Evolutionary conservation across 176 grass and related monocot species (phyloP).

Genomic region (Coix lacrymajobi): DNA sequence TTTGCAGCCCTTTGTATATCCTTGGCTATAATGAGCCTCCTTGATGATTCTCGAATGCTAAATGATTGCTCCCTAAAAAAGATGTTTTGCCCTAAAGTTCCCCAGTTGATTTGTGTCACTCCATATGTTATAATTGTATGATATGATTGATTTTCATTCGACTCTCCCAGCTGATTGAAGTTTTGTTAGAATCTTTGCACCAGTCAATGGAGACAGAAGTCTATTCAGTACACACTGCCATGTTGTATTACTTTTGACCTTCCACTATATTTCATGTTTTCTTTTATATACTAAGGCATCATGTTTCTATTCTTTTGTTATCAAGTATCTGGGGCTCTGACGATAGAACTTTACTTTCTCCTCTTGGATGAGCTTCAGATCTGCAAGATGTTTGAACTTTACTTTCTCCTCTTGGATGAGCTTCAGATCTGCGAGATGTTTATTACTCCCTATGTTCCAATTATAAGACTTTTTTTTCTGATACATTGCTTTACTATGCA

Average conservation of each 20-base stretch:
- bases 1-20: slow-evolving; percentile 43
- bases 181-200: slow-evolving; percentile 1
- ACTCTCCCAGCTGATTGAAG: background rate
- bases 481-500: too few relatives aligned
- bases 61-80: slow-evolving; percentile 29
- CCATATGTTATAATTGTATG: background rate
- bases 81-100: slow-evolving; percentile 2
- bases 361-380: background rate
- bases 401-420: background rate
- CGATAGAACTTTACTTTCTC: slow-evolving; percentile 5
- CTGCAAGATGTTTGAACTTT: slow-evolving; percentile 13
- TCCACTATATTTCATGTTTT: background rate
- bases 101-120: slow-evolving; percentile 7
- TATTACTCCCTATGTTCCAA: background rate
- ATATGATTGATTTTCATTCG: background rate
- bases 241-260: background rate
- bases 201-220: background rate
- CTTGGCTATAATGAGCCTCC: slow-evolving; percentile 25
- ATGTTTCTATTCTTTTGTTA: slow-evolving; percentile 13
- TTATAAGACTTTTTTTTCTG: background rate
- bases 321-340: background rate
- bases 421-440: background rate
- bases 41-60: slow-evolving; percentile 35
- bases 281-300: background rate
- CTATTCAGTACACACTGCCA: background rate